phyloP scores from a whole-genome alignment of 2,329 filamentous ascomycete genomes.

The Penicillium sp. region DNA sequence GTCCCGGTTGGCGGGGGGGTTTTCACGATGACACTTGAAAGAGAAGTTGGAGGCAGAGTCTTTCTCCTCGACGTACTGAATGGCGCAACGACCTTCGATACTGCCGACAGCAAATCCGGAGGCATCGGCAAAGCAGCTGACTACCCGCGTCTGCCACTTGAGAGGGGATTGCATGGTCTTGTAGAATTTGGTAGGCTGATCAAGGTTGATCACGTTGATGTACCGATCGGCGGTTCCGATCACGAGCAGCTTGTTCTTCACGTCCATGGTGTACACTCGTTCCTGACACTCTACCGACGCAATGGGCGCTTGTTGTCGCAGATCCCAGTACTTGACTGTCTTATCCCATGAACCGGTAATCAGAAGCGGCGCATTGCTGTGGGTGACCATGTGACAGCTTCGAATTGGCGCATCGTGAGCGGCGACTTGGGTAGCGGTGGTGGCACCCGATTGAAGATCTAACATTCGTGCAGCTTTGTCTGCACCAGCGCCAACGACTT shows the following conservation, averaged over 20 bases:
- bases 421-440: slow-evolving; percentile 62
- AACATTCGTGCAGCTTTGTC: slow-evolving; percentile 88
- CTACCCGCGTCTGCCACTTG: slow-evolving; percentile 95
- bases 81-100: slow-evolving; percentile 94
- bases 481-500: slow-evolving; percentile 78
- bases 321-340: slow-evolving; percentile 54
- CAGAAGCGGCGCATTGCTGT: slow-evolving; percentile 62
- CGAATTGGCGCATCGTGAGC: slow-evolving; percentile 80
- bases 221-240: slow-evolving; percentile 90
- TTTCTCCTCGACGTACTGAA: slow-evolving; percentile 97
- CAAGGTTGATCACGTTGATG: slow-evolving; percentile 90
- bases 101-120: slow-evolving; percentile 90
- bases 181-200: slow-evolving; percentile 83
- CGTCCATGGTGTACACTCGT: slow-evolving; percentile 78
- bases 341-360: slow-evolving; percentile 70
- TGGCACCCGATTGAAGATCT: slow-evolving; percentile 60
- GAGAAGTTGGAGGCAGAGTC: slow-evolving; percentile 90
- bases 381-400: slow-evolving; percentile 71
- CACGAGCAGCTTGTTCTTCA: slow-evolving; percentile 80
- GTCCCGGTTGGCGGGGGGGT: slow-evolving; percentile 57
- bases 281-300: slow-evolving; percentile 46
- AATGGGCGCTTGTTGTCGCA: slow-evolving; percentile 45
- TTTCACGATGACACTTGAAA: slow-evolving; percentile 96
- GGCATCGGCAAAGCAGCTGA: slow-evolving; percentile 90
- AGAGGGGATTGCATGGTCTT: slow-evolving; percentile 93